Evolutionary conservation across 2,329 filamentous ascomycete species (phyloP), one percentile per base, ranked within the genome.

Genomic region (Fusarium nanum): DNA sequence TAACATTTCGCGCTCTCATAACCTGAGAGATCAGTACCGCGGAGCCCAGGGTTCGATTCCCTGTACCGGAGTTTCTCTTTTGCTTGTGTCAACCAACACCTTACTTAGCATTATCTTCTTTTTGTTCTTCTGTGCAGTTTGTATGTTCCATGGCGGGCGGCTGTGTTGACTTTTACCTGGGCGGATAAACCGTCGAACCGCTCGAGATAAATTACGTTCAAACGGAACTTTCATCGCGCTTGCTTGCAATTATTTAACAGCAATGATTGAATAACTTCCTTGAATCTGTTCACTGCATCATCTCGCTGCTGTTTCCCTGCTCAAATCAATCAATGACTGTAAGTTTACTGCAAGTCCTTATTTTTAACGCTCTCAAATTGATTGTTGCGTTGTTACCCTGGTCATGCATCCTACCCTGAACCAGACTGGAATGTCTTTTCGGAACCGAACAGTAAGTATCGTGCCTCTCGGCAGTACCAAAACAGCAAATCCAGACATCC

Each of bases 1-100:
- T 75, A 76, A 76, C 75, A 76, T 76, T 76, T 76, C 73, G 71
- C 75, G 75, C 75, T 76, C 64, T 76, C 75, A 76, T 57, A 61
- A 72, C 42, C 13, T 75, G 71, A 72, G 74, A 41, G 71, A 73
- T 57, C 7, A 30, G 47, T 46, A 65, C 70, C 72, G 70, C 70
- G 70, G 72, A 73, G 72, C 72, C 68, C 67, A 74, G 72, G 72
- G 71, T 74, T 74, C 69, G 71, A 73, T 73, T 74, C 72, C 72
- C 72, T 74, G 72, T 73, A 74, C 72, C 71, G 71, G 72, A 74
- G 71, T 40, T 48, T 18, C 2, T 40, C 5, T 65, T 65, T 65
- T 65, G 41, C 13, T n/a, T n/a, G n/a, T n/a, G n/a, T n/a, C n/a
- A n/a, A n/a, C n/a, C n/a, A n/a, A n/a, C n/a, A n/a, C n/a, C n/a